Evolutionary conservation across 1,284 basidiomycete genomes (phyloP).

Genomic region (Ganoderma boninense): DNA sequence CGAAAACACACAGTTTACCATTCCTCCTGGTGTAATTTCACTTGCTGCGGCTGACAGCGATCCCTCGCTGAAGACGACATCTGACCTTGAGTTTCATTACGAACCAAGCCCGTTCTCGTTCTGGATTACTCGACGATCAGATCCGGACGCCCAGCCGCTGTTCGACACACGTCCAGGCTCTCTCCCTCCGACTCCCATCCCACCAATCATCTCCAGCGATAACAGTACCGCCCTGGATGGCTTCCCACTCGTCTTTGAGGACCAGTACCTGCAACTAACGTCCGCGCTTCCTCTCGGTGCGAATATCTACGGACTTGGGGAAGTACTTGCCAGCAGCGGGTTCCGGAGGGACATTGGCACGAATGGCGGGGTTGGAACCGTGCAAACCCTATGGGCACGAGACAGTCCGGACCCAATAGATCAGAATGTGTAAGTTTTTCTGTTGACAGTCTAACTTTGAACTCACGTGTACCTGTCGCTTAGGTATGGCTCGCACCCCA

Average conservation of each 20-base stretch:
- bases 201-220: conserved; percentile 55
- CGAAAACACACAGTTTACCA: conserved; percentile 67
- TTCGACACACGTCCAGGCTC: conserved; percentile 78
- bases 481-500: conserved; percentile 76
- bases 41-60: conserved; percentile 52
- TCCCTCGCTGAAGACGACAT: conserved; percentile 49
- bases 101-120: conserved; percentile 74
- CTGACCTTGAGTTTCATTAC: conserved; percentile 79
- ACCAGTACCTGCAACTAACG: conserved; percentile 74
- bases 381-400: conserved; percentile 78
- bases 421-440: conserved; percentile 27
- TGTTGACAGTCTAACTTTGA: not conserved
- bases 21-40: conserved; percentile 52
- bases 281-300: conserved; percentile 69
- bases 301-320: conserved; percentile 84
- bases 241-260: conserved; percentile 80
- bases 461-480: conserved; percentile 14
- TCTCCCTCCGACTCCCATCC: conserved; percentile 62
- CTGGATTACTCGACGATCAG: conserved; percentile 77
- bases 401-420: conserved; percentile 29
- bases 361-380: conserved; percentile 59
- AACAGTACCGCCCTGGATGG: conserved; percentile 61
- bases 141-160: conserved; percentile 63
- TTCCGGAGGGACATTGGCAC: conserved; percentile 69
- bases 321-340: conserved; percentile 72